phyloP scores from a whole-genome alignment of 1,284 basidiomycete species.

The Exobasidium cylindrosporum region DNA sequence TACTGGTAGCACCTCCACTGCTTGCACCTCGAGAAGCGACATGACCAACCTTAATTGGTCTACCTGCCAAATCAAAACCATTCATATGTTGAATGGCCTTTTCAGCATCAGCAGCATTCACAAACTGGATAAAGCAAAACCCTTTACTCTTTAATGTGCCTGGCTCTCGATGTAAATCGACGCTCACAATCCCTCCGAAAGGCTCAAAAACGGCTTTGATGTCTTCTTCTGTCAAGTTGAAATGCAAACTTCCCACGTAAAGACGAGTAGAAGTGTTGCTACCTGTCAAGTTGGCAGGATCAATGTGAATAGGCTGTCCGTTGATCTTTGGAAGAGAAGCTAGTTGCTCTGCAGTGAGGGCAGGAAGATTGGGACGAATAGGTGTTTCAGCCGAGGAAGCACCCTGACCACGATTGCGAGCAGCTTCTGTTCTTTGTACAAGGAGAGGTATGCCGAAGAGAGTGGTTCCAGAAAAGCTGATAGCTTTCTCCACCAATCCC shows the following conservation, averaged over 20 bases:
- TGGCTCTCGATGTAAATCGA: constrained; percentile 91
- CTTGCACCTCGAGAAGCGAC: constrained; percentile 38
- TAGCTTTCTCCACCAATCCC: constrained; percentile 84
- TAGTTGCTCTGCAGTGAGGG: constrained; percentile 13
- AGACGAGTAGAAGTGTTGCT: constrained; percentile 66
- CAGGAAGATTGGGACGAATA: constrained; percentile 21
- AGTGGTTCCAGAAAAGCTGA: constrained; percentile 82
- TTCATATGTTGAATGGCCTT: constrained; percentile 98
- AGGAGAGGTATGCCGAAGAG: constrained; percentile 97
- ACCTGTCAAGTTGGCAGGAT: constrained; percentile 14
- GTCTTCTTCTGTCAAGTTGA: constrained; percentile 91
- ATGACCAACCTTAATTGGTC: constrained; percentile 61
- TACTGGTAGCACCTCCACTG: neutral
- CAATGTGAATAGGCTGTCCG: constrained; percentile 12
- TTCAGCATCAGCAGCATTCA: constrained; percentile 77
- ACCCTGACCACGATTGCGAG: constrained; percentile 68
- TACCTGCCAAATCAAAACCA: constrained; percentile 91
- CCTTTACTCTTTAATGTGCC: constrained; percentile 90
- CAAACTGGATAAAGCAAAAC: constrained; percentile 90
- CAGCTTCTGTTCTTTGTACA: constrained; percentile 92
- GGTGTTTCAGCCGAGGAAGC: constrained; percentile 11
- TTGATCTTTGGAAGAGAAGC: constrained; percentile 11
- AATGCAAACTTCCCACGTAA: constrained; percentile 93
- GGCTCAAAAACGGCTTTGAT: constrained; percentile 98
- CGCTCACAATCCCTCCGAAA: constrained; percentile 94